phyloP scores from a whole-genome alignment of 805 yeast species.

The Saccharomycopsis selenospora region DNA sequence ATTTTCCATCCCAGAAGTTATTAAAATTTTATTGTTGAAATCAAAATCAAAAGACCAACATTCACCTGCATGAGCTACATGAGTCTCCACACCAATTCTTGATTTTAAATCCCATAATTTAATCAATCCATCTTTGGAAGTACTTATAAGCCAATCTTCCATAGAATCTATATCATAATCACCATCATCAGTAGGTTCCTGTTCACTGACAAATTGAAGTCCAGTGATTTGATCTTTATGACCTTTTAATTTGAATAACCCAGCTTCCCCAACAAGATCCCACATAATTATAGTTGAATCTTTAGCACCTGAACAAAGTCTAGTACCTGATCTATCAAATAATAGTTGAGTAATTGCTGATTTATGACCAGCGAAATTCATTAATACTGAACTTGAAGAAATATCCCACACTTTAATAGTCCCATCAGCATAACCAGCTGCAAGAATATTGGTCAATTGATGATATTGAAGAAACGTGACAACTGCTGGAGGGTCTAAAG shows the following conservation, averaged over 20 bases:
- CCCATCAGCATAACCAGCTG: constrained; percentile 89
- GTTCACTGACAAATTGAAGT: constrained; percentile 39
- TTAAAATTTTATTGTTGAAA: constrained; percentile 31
- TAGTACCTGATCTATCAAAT: constrained; percentile 78
- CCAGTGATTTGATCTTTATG: constrained; percentile 89
- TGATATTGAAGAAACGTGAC: constrained; percentile 57
- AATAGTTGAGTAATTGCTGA: constrained; percentile 61
- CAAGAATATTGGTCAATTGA: constrained; percentile 57
- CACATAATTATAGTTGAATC: constrained; percentile 83
- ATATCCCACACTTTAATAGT: constrained; percentile 87
- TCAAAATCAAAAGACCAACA: constrained; percentile 67
- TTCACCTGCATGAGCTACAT: constrained; percentile 87
- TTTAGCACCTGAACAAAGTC: constrained; percentile 76
- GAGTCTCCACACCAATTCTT: constrained; percentile 90
- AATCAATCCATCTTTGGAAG: constrained; percentile 83
- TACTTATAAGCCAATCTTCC: constrained; percentile 66
- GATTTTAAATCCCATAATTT: constrained; percentile 90
- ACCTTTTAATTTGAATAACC: constrained; percentile 77
- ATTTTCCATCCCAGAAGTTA: constrained; percentile 75
- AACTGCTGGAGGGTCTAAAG: constrained; percentile 56
- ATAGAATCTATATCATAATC: constrained; percentile 38
- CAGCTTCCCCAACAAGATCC: constrained; percentile 93
- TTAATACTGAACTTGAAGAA: constrained; percentile 66
- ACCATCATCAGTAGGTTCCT: constrained; percentile 10
- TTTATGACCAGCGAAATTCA: constrained; percentile 87